Percentiles rank a stretch among this genome's conserved stretches.
phyloP scores from a whole-genome alignment of 2,329 filamentous ascomycete species.

The Pezicula carpinea region DNA sequence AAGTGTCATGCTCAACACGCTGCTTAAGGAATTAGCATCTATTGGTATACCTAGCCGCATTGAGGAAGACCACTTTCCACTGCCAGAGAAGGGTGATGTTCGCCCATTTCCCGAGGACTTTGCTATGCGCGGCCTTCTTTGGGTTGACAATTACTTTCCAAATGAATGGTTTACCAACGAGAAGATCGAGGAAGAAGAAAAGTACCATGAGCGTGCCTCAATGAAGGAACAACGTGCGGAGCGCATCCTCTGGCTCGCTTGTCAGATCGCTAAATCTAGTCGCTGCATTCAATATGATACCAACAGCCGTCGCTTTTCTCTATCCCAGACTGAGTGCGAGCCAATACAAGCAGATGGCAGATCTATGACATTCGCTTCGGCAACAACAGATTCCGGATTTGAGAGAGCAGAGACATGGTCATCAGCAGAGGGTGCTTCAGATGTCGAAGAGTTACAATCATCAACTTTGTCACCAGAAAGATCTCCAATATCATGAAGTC shows the following conservation, averaged over 20 bases:
- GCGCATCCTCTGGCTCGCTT: slow-evolving; percentile 20
- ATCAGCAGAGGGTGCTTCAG: not conserved
- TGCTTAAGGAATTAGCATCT: slow-evolving; percentile 5
- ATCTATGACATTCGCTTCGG: not conserved
- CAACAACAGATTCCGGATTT: not conserved
- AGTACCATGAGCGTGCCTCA: slow-evolving; percentile 17
- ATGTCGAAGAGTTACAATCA: not conserved
- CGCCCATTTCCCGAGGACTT: slow-evolving; percentile 26
- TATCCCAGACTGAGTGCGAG: not conserved
- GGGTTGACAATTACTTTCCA: slow-evolving; percentile 21
- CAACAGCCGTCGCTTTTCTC: not conserved
- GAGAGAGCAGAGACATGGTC: not conserved
- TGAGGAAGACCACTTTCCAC: slow-evolving; percentile 15
- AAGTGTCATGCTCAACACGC: slow-evolving; percentile 20
- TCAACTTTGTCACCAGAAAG: not conserved
- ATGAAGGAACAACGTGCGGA: slow-evolving; percentile 18
- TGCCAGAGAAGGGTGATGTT: slow-evolving; percentile 20
- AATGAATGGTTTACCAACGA: slow-evolving; percentile 20
- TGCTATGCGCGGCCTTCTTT: slow-evolving; percentile 23
- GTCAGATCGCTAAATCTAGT: slow-evolving; percentile 9
- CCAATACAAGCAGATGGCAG: not conserved
- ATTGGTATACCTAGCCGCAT: slow-evolving; percentile 10
- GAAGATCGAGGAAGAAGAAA: slow-evolving; percentile 23
- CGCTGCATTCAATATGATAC: slow-evolving; percentile 13
- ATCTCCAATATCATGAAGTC: not conserved